Conservation (phyloP, 305 asterid genomes). For the Fraxinus ornus region DNA sequence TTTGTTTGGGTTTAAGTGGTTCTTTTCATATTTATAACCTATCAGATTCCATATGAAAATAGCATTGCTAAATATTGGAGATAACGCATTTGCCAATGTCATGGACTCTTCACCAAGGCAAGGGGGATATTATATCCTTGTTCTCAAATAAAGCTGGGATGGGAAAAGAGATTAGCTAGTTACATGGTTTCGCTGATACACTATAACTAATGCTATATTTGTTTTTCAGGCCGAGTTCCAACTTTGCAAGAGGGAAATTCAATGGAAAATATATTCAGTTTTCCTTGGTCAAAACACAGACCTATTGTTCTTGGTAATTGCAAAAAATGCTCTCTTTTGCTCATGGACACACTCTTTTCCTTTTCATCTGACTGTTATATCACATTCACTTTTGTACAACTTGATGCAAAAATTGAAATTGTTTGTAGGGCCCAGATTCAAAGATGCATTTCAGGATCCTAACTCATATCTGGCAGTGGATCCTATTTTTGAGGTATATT, state of each 20-base stretch:
- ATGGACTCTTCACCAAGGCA: constrained; percentile 2
- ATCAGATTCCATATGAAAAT: background rate
- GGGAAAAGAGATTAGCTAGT: constrained; percentile 7
- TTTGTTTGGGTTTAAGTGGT: background rate
- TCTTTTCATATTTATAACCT: background rate
- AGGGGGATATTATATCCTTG: background rate
- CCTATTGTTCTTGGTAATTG: constrained; percentile 84
- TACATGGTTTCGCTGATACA: constrained; percentile 17
- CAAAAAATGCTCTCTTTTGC: constrained; percentile 18
- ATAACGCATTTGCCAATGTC: constrained; percentile 8
- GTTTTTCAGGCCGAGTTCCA: constrained; percentile 83
- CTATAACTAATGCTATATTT: constrained; percentile 21
- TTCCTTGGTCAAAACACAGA: constrained; percentile 81
- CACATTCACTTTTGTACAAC: constrained; percentile 8
- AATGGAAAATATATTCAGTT: constrained; percentile 65
- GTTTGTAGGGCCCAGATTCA: constrained; percentile 82
- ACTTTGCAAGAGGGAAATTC: constrained; percentile 86
- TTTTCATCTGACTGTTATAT: constrained; percentile 5
- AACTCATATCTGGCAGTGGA: constrained; percentile 72
- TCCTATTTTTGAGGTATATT: constrained; percentile 83
- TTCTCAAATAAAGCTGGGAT: constrained; percentile 12
- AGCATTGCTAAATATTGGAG: background rate
- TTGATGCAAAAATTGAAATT: constrained; percentile 14
- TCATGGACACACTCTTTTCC: background rate
- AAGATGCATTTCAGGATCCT: constrained; percentile 96